A percentile compares a stretch with the other conserved stretches of the same genome.
Evolutionary conservation across 257 asterid genomes (phyloP).

Genomic region (Cordia subcordata): DNA sequence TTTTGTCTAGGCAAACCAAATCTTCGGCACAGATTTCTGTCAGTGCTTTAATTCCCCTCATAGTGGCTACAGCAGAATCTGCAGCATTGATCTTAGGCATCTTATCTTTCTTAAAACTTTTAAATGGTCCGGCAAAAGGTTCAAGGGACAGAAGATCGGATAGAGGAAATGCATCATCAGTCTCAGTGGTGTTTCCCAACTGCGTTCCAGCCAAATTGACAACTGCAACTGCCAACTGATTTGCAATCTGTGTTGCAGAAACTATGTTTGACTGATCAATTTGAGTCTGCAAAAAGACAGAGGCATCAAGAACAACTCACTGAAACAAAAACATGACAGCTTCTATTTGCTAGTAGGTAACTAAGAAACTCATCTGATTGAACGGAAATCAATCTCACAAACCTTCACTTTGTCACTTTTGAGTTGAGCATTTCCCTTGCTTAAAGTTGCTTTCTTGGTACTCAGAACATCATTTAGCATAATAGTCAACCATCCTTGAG

Average conservation of each 20-base stretch:
- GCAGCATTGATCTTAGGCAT: conserved; percentile 69
- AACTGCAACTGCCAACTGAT: conserved; percentile 79
- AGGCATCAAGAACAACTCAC: conserved; percentile 16
- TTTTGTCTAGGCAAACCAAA: conserved; percentile 53
- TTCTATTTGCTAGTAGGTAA: background rate
- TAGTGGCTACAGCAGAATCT: conserved; percentile 88
- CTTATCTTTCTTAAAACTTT: conserved; percentile 75
- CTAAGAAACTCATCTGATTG: background rate
- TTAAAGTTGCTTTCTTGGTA: conserved; percentile 51
- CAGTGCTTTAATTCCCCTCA: conserved; percentile 88
- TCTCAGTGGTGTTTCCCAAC: conserved; percentile 56
- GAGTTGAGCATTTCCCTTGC: conserved; percentile 55
- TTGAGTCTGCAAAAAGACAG: conserved; percentile 75
- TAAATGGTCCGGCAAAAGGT: conserved; percentile 72
- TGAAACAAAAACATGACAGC: conserved; percentile 1
- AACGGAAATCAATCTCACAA: conserved; percentile 17
- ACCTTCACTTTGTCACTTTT: conserved; percentile 82
- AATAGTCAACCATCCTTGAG: conserved; percentile 96
- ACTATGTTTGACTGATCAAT: conserved; percentile 76
- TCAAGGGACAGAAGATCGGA: conserved; percentile 77
- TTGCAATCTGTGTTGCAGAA: conserved; percentile 78
- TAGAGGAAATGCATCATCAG: conserved; percentile 69
- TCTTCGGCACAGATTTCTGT: conserved; percentile 89
- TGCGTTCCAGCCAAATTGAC: conserved; percentile 88
- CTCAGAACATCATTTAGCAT: conserved; percentile 62